Conservation (phyloP, 225 moss, liverwort and hornwort species). For the Pseudoscleropodium purum region DNA sequence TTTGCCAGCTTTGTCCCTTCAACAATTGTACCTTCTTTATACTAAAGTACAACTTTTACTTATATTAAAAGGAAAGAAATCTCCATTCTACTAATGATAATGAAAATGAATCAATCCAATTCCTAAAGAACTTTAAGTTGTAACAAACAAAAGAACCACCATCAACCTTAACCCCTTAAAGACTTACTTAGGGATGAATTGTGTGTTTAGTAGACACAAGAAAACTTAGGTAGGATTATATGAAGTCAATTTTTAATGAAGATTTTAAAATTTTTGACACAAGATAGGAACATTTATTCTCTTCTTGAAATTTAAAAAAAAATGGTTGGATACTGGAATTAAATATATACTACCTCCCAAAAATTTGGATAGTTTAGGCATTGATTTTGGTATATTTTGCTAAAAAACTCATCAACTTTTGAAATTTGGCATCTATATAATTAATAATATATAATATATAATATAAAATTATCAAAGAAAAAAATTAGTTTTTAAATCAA, state of each 20-base stretch:
- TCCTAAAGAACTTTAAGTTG: background rate
- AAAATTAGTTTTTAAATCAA: too few species aligned
- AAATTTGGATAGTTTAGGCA: too few species aligned
- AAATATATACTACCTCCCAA: too few species aligned
- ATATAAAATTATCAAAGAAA: too few species aligned
- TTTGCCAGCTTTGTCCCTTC: fast-evolving
- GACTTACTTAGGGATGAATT: background rate
- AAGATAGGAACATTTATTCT: fast-evolving
- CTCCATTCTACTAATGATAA: background rate
- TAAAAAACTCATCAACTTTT: background rate
- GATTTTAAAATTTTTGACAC: background rate
- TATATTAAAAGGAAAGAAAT: background rate
- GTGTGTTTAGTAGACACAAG: fast-evolving
- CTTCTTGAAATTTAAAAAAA: too few species aligned
- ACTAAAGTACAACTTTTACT: background rate
- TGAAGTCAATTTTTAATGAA: background rate
- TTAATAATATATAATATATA: too few species aligned
- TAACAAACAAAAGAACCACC: background rate
- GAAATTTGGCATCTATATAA: background rate
- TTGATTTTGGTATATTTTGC: background rate
- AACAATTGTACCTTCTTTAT: background rate
- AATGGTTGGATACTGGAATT: fast-evolving
- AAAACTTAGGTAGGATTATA: background rate
- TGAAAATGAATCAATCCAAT: background rate
- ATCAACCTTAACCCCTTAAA: background rate